phyloP scores from a whole-genome alignment of 176 grass and related monocot genomes.

The Aegilops longissima region DNA sequence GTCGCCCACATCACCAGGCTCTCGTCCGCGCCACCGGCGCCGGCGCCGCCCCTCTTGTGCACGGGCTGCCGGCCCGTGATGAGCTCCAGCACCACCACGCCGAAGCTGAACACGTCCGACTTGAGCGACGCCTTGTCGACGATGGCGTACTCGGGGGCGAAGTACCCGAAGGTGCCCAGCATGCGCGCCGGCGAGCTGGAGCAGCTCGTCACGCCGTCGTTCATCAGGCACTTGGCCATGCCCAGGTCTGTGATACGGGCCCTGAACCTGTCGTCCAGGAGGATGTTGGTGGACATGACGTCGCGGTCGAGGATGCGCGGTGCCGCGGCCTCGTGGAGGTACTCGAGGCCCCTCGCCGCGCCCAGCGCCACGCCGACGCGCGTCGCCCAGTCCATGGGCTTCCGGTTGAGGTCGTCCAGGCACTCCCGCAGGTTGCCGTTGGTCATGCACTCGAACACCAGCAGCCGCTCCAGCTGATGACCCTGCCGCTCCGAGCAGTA shows the following conservation, averaged over 20 bases:
- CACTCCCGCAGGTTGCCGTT: conserved; percentile 93
- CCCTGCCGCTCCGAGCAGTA: conserved; percentile 87
- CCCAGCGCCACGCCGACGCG: conserved; percentile 72
- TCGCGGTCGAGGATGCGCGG: conserved; percentile 91
- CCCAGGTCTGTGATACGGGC: conserved; percentile 96
- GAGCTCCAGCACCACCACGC: conserved; percentile 90
- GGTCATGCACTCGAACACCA: conserved; percentile 87
- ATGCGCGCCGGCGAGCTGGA: conserved; percentile 88
- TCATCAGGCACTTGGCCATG: conserved; percentile 91
- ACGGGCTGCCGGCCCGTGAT: conserved; percentile 84
- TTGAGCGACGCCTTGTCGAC: conserved; percentile 91
- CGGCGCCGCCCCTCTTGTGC: conserved; percentile 40
- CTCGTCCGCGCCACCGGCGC: conserved; percentile 9
- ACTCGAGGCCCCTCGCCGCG: conserved; percentile 82
- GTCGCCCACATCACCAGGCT: too few species aligned
- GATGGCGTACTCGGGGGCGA: conserved; percentile 95
- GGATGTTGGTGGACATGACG: conserved; percentile 97
- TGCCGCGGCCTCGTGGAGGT: conserved; percentile 95
- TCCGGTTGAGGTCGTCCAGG: conserved; percentile 75
- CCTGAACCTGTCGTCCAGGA: conserved; percentile 68
- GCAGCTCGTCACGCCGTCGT: conserved; percentile 85
- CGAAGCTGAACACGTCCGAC: conserved; percentile 99
- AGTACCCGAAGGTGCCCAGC: conserved; percentile 97
- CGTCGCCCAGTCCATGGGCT: conserved; percentile 85
- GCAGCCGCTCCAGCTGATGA: conserved; percentile 71